Percentiles rank a stretch among this genome's conserved stretches.
These are phyloP conservation scores for Ganoderma lucidum DNA, from an alignment of 1,284 basidiomycete species.

Conservation along the genomic window DNA sequence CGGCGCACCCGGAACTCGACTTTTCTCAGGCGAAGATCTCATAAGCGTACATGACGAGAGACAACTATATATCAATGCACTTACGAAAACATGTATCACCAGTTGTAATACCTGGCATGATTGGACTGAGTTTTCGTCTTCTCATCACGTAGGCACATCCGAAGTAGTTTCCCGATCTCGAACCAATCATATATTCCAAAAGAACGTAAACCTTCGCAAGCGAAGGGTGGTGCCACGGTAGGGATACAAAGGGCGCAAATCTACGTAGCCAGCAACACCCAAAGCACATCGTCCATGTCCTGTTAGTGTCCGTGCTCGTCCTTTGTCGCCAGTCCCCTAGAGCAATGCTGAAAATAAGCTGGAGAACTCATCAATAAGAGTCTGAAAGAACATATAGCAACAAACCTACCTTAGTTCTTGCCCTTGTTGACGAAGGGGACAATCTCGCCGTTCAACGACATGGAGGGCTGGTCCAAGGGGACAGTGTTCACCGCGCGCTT, in stretches of 20 bases:
- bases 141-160: not conserved
- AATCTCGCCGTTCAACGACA: constrained; percentile 33
- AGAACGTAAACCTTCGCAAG: constrained; percentile 32
- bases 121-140: not conserved
- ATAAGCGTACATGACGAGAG: constrained; percentile 40
- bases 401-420: constrained; percentile 27
- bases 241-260: constrained; percentile 30
- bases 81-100: not conserved
- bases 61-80: not conserved
- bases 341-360: not conserved
- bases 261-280: constrained; percentile 27
- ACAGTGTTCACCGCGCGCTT: constrained; percentile 43
- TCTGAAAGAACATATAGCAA: not conserved
- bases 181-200: constrained; percentile 36
- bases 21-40: constrained; percentile 92
- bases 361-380: not conserved
- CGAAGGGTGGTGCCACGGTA: constrained; percentile 26
- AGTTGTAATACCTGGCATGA: not conserved
- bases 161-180: constrained; percentile 29
- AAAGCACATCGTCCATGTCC: constrained; percentile 24
- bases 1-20: constrained; percentile 91
- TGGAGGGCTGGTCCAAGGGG: constrained; percentile 42
- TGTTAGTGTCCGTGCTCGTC: constrained; percentile 11
- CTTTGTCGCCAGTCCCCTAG: not conserved
- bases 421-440: constrained; percentile 33